phyloP scores from a whole-genome alignment of 345 rosid genomes.

The Syzygium jambos region DNA sequence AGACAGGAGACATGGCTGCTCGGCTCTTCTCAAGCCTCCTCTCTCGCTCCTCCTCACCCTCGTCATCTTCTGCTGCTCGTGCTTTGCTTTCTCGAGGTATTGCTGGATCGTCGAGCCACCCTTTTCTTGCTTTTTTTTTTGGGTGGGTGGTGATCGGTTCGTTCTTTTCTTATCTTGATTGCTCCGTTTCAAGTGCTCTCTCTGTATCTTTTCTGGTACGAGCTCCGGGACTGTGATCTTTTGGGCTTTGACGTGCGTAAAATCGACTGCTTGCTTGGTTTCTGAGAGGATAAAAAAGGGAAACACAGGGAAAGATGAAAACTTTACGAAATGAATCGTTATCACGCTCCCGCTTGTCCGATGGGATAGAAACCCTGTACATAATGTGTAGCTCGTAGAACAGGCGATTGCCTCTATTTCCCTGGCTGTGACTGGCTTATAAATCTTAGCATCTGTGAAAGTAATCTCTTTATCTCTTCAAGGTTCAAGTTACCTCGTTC shows the following conservation, averaged over 20 bases:
- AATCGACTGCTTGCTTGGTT: no score
- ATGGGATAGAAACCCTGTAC: background rate
- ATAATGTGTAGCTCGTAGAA: background rate
- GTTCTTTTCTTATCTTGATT: background rate
- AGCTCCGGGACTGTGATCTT: background rate
- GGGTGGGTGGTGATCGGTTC: background rate
- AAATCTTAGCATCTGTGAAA: background rate
- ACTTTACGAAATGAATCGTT: background rate
- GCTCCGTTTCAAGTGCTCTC: background rate
- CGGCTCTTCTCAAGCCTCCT: slow-evolving; percentile 34
- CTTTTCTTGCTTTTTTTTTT: background rate
- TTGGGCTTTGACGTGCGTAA: no score
- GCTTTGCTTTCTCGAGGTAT: slow-evolving; percentile 20
- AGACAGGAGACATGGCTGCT: slow-evolving; percentile 31
- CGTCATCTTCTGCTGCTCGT: slow-evolving; percentile 13
- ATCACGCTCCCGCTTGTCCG: background rate
- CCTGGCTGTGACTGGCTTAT: background rate
- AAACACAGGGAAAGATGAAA: background rate
- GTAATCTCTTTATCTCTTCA: background rate
- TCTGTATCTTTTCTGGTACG: background rate
- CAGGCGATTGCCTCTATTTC: background rate
- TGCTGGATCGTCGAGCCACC: background rate
- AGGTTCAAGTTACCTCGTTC: background rate
- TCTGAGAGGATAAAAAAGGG: no score
- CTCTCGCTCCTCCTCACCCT: slow-evolving; percentile 39